These are phyloP conservation scores for Termitomyces eurrhizus DNA, from an alignment of 768 basidiomycete species.

Conservation along the genomic window DNA sequence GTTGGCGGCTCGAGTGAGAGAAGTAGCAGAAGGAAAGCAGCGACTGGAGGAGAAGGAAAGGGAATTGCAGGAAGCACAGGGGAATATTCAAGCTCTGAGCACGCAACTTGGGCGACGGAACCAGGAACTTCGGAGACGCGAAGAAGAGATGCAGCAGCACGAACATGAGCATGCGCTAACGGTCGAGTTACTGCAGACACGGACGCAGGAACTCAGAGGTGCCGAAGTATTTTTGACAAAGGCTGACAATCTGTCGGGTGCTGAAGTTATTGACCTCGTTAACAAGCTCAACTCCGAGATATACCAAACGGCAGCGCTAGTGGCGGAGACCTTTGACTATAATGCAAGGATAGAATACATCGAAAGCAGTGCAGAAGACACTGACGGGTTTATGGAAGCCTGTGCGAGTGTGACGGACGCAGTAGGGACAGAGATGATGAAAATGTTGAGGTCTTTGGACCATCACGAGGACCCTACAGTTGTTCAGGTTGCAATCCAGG, in stretches of 20 bases:
- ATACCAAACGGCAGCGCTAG: constrained; percentile 41
- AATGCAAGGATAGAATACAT: constrained; percentile 1
- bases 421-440: constrained; percentile 32
- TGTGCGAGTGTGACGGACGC: constrained; percentile 25
- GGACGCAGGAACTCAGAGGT: constrained; percentile 34
- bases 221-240: constrained; percentile 42
- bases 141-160: constrained; percentile 4
- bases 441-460: constrained; percentile 32
- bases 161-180: constrained; percentile 14
- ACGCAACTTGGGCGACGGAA: constrained; percentile 9
- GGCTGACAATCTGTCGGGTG: constrained; percentile 37
- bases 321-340: constrained; percentile 39
- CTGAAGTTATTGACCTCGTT: constrained; percentile 40
- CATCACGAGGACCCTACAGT: constrained; percentile 38
- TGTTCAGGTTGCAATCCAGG: constrained; percentile 42
- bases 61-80: constrained; percentile 7
- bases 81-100: constrained; percentile 6
- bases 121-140: constrained; percentile 9
- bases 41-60: constrained; percentile 13
- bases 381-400: constrained; percentile 21
- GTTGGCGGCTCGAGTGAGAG: constrained; percentile 14
- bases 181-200: constrained; percentile 15
- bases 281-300: constrained; percentile 45
- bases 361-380: constrained; percentile 4
- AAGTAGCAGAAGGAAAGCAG: constrained; percentile 14